phyloP scores from a whole-genome alignment of 371 early-diverging fungal genomes.

The Mortierella sp. region DNA sequence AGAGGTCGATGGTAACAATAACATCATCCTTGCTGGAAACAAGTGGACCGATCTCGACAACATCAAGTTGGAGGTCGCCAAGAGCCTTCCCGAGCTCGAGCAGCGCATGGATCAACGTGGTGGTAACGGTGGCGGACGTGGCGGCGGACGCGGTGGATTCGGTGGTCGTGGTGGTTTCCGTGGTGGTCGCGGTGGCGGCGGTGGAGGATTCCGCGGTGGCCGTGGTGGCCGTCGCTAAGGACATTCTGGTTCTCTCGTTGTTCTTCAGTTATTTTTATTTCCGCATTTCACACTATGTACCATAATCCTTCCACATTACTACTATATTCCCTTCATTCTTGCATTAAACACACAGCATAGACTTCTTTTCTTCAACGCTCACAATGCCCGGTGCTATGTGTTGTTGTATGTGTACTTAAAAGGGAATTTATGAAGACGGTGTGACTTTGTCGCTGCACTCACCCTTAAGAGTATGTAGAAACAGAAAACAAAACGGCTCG shows the following conservation, averaged over 20 bases:
- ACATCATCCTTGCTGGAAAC: constrained; percentile 63
- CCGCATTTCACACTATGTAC: constrained; percentile 13
- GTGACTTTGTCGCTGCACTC: neutral
- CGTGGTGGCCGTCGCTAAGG: constrained; percentile 23
- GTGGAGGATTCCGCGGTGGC: constrained; percentile 31
- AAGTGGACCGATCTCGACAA: constrained; percentile 74
- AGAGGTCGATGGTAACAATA: constrained; percentile 63
- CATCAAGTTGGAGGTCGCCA: constrained; percentile 77
- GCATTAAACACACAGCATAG: constrained; percentile 10
- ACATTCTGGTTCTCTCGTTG: neutral
- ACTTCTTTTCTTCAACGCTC: neutral
- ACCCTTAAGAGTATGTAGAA: neutral
- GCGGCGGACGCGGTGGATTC: constrained; percentile 53
- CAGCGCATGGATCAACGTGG: constrained; percentile 63
- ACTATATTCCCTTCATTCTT: neutral
- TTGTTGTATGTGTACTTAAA: too few relatives aligned
- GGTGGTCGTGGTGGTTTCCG: constrained; percentile 60
- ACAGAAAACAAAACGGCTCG: constrained; percentile 9
- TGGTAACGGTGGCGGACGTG: constrained; percentile 31
- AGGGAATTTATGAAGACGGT: neutral
- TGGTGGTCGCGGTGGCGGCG: constrained; percentile 30
- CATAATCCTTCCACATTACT: constrained; percentile 3
- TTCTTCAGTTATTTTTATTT: constrained; percentile 7
- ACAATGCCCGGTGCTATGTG: too few relatives aligned
- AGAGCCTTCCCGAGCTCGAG: constrained; percentile 84